phyloP scores from a whole-genome alignment of 1,284 basidiomycete genomes.

The Paramarasmius palmivorus region DNA sequence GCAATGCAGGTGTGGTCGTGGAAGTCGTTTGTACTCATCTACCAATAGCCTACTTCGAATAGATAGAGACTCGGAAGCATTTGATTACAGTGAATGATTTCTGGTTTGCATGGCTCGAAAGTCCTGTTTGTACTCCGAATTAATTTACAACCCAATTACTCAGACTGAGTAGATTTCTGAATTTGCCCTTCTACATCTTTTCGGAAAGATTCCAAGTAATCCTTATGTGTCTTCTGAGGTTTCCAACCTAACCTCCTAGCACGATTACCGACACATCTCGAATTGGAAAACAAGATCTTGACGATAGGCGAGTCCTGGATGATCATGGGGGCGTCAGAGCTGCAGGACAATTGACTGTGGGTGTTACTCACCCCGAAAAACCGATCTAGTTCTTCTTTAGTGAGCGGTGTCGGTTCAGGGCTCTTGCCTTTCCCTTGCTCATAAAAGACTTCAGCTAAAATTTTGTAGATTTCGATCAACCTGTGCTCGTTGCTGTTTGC shows the following conservation, averaged over 20 bases:
- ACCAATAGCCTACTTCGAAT: too few species aligned
- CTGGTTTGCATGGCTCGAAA: too few species aligned
- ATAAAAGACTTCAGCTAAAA: conserved; percentile 28
- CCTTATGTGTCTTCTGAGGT: conserved; percentile 4
- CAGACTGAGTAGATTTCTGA: not conserved
- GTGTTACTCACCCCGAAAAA: conserved; percentile 5
- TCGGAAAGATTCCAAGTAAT: conserved; percentile 25
- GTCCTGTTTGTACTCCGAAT: too few species aligned
- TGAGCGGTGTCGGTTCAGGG: conserved; percentile 31
- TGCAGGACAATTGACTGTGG: too few species aligned
- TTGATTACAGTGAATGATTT: too few species aligned
- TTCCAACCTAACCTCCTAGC: conserved; percentile 1
- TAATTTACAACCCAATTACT: too few species aligned
- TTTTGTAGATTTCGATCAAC: conserved; percentile 26
- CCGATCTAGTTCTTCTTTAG: conserved; percentile 26
- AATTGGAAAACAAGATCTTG: not conserved
- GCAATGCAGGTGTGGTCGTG: too few species aligned
- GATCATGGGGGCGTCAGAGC: too few species aligned
- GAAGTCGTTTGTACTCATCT: too few species aligned
- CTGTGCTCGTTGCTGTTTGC: conserved; percentile 32
- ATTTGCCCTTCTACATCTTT: not conserved
- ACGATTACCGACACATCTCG: not conserved
- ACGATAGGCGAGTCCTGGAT: not conserved
- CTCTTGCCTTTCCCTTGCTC: conserved; percentile 26
- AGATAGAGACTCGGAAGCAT: too few species aligned